Percentiles rank a stretch among this genome's conserved stretches.
Evolutionary conservation across 1,284 basidiomycete genomes (phyloP).

Genomic region (Ganoderma sp.): DNA sequence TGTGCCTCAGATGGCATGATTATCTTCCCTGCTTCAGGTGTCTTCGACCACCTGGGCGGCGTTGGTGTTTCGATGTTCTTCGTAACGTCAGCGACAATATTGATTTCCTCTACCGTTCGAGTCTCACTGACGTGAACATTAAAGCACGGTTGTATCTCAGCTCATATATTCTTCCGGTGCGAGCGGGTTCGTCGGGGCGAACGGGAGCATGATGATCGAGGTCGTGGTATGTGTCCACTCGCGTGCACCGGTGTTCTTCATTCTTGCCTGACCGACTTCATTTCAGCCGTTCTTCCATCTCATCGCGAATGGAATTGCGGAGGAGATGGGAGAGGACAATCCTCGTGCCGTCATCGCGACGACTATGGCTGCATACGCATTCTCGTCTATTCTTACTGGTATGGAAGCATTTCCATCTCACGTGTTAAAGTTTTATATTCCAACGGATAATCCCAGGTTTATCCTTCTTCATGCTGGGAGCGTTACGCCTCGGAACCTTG

Average conservation of each 20-base stretch:
- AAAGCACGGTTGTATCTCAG: slow-evolving; percentile 78
- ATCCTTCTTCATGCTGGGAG: slow-evolving; percentile 88
- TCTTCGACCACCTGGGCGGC: slow-evolving; percentile 84
- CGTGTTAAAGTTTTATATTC: not conserved
- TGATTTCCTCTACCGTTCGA: too few relatives aligned
- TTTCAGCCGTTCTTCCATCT: slow-evolving; percentile 95
- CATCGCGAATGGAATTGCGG: slow-evolving; percentile 79
- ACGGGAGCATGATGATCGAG: slow-evolving; percentile 99
- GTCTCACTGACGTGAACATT: not conserved
- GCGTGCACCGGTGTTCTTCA: not conserved
- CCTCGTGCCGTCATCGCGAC: slow-evolving; percentile 84
- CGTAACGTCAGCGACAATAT: slow-evolving; percentile 61
- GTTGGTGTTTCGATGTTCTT: slow-evolving; percentile 97
- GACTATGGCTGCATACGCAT: slow-evolving; percentile 87
- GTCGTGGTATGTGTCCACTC: slow-evolving; percentile 71
- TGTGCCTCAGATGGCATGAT: slow-evolving; percentile 74
- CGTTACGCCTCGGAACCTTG: slow-evolving; percentile 81
- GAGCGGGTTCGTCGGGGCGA: slow-evolving; percentile 87
- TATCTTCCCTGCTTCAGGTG: slow-evolving; percentile 85
- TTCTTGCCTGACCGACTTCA: not conserved
- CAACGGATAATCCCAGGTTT: slow-evolving; percentile 52
- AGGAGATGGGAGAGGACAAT: slow-evolving; percentile 74
- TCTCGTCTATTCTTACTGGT: slow-evolving; percentile 93
- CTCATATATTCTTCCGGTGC: slow-evolving; percentile 87
- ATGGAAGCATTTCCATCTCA: slow-evolving; percentile 29